Evolutionary conservation across 805 yeast genomes (phyloP).

Genomic region (Wickerhamiella vanderwaltii): DNA sequence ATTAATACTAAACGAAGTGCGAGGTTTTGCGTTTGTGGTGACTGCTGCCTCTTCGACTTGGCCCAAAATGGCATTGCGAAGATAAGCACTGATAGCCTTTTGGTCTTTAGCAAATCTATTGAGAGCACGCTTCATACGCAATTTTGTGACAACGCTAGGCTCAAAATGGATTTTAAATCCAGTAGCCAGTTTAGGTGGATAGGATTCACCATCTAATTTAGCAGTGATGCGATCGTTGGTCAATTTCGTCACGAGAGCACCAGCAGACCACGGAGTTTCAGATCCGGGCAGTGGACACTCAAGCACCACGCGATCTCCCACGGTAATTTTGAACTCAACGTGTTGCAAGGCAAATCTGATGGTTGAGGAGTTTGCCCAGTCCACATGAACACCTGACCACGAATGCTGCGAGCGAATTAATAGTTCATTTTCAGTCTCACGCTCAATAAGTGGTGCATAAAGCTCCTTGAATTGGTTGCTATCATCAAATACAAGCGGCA

Average conservation of each 20-base stretch:
- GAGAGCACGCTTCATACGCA: conserved; percentile 73
- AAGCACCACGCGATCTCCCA: conserved; percentile 73
- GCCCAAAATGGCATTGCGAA: conserved; percentile 71
- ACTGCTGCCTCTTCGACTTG: conserved; percentile 57
- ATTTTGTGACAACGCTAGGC: conserved; percentile 78
- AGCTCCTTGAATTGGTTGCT: conserved; percentile 77
- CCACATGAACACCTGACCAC: conserved; percentile 11
- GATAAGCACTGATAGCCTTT: conserved; percentile 55
- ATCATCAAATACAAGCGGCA: conserved; percentile 63
- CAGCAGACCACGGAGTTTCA: conserved; percentile 6
- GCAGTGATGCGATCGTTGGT: conserved; percentile 9
- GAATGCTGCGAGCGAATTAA: conserved; percentile 19
- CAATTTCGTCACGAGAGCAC: neutral
- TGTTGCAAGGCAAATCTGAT: conserved; percentile 40
- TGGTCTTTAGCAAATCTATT: conserved; percentile 56
- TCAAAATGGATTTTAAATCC: conserved; percentile 77
- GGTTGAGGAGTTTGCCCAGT: conserved; percentile 6
- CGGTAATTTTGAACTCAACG: conserved; percentile 54
- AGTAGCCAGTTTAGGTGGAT: conserved; percentile 45
- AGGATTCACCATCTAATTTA: conserved; percentile 23
- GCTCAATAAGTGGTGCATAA: conserved; percentile 69
- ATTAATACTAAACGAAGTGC: conserved; percentile 49
- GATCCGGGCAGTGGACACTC: conserved; percentile 30
- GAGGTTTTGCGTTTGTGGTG: conserved; percentile 41
- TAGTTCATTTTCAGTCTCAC: conserved; percentile 70